phyloP scores from a whole-genome alignment of 805 yeast genomes.

The Candida golubevii region DNA sequence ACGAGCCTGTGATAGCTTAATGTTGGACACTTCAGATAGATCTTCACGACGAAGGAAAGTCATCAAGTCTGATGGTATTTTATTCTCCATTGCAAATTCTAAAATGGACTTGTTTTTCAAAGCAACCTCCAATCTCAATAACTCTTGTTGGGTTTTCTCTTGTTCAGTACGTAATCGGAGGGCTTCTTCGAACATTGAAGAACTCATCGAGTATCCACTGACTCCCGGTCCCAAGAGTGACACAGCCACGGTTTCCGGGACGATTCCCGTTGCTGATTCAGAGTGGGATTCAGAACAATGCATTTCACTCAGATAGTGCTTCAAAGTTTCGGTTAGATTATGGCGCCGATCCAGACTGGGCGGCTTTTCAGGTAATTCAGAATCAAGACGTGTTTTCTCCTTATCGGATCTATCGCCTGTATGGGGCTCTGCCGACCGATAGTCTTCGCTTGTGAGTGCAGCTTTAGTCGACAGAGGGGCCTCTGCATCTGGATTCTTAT shows the following conservation, averaged over 20 bases:
- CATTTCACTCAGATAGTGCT: too few relatives aligned
- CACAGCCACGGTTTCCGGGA: slow-evolving; percentile 20
- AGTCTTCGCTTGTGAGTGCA: too few relatives aligned
- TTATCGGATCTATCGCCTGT: too few relatives aligned
- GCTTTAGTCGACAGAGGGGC: slow-evolving; percentile 1
- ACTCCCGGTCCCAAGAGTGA: slow-evolving; percentile 51
- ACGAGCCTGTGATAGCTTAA: not conserved
- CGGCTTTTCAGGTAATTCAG: too few relatives aligned
- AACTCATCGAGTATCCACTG: slow-evolving; percentile 51
- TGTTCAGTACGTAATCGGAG: slow-evolving; percentile 62
- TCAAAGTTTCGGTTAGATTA: too few relatives aligned
- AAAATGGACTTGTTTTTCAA: slow-evolving; percentile 58
- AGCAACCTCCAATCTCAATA: slow-evolving; percentile 59
- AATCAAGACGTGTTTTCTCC: too few relatives aligned
- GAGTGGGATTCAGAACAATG: too few relatives aligned
- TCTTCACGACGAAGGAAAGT: not conserved
- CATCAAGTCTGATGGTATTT: slow-evolving; percentile 50
- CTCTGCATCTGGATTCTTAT: slow-evolving; percentile 19
- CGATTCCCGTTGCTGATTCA: not conserved
- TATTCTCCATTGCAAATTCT: slow-evolving; percentile 53
- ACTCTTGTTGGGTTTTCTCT: slow-evolving; percentile 80
- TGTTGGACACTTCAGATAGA: not conserved
- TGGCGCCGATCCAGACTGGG: too few relatives aligned
- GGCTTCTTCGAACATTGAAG: slow-evolving; percentile 54
- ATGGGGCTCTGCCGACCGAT: too few relatives aligned